Percentiles rank a stretch among this genome's conserved stretches.
Evolutionary conservation across 768 basidiomycete genomes (phyloP).

Genomic region (Auriscalpium orientale): DNA sequence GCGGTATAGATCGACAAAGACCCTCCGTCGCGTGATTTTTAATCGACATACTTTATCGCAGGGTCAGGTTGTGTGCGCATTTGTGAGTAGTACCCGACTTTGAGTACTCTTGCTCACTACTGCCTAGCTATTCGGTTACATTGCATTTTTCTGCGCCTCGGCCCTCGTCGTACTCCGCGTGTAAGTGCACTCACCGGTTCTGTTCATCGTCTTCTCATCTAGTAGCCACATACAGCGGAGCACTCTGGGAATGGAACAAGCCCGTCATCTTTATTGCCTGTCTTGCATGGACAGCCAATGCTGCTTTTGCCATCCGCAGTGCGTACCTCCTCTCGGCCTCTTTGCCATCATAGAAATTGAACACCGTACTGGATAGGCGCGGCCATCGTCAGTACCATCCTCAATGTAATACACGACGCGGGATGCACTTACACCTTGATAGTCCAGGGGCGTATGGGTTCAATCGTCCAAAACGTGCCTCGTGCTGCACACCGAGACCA

Average conservation of each 20-base stretch:
- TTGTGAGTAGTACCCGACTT: not conserved
- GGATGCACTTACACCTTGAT: not conserved
- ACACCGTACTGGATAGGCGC: too few species aligned
- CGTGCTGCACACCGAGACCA: not conserved
- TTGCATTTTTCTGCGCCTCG: constrained; percentile 2
- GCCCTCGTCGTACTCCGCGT: constrained; percentile 5
- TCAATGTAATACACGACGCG: not conserved
- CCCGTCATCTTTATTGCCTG: too few species aligned
- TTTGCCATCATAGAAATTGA: too few species aligned
- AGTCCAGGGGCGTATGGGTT: constrained; percentile 1
- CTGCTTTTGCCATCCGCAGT: too few species aligned
- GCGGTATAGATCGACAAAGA: not conserved
- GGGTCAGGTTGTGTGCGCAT: constrained; percentile 1
- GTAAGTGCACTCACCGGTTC: not conserved
- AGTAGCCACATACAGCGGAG: too few species aligned
- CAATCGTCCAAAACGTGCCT: not conserved
- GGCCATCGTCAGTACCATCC: too few species aligned
- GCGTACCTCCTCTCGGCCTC: too few species aligned
- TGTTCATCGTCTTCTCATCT: too few species aligned
- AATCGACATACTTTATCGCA: not conserved
- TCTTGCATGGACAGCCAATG: too few species aligned
- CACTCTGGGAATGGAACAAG: too few species aligned
- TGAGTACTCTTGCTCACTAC: too few species aligned
- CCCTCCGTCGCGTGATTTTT: too few species aligned
- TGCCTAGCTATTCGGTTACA: not conserved